A percentile compares a stretch with the other conserved stretches of the same genome.
phyloP scores from a whole-genome alignment of 192 early-diverging fungal genomes.

The Thoreauomyces humboldtii region DNA sequence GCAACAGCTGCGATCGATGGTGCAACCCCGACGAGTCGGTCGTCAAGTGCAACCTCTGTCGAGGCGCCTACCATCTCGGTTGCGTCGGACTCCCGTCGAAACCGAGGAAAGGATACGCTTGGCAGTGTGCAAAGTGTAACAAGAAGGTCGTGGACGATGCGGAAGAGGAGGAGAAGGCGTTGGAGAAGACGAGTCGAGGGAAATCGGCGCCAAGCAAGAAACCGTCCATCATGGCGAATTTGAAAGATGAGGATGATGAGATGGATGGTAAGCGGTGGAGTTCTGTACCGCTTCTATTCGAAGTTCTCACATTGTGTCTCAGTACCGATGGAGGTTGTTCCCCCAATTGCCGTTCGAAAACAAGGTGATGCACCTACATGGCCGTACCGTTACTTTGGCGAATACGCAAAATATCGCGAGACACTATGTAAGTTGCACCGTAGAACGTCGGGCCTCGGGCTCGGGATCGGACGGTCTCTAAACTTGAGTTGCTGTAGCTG shows the following conservation, averaged over 20 bases:
- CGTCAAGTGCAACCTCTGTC: conserved; percentile 74
- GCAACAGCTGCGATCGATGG: conserved; percentile 33
- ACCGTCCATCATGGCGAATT: not conserved
- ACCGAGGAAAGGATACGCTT: conserved; percentile 82
- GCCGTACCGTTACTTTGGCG: conserved; percentile 89
- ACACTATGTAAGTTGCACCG: conserved; percentile 8
- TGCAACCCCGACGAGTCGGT: conserved; percentile 54
- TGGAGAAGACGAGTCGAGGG: conserved; percentile 5
- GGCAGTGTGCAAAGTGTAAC: conserved; percentile 78
- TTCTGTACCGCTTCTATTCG: no score
- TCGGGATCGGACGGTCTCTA: no score
- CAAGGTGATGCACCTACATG: no score
- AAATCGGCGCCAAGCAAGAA: not conserved
- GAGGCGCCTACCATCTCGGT: conserved; percentile 73
- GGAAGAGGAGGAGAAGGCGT: conserved; percentile 34
- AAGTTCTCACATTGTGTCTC: no score
- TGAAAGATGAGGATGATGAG: not conserved
- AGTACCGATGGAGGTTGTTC: no score
- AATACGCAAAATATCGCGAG: conserved; percentile 62
- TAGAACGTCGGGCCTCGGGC: no score
- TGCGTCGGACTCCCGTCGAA: conserved; percentile 73
- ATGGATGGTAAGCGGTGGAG: no score
- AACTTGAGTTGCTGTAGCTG: not conserved
- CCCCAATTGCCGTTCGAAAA: no score
- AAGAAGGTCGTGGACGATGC: conserved; percentile 27